Evolutionary conservation across 1,284 basidiomycete species (phyloP).

Genomic region (Ustilago shanxiensis): DNA sequence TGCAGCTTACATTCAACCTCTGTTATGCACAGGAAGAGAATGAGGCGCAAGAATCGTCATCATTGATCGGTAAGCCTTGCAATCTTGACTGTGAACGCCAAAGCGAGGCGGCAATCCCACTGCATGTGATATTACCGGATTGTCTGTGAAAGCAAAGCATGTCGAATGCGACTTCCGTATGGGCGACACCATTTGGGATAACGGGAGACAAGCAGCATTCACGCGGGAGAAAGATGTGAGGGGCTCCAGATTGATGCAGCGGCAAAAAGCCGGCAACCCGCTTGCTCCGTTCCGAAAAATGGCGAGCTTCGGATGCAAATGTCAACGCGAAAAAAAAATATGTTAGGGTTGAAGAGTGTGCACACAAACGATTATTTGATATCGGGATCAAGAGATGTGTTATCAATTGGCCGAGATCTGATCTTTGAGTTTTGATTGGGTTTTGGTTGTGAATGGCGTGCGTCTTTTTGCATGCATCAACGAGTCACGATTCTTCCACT

Average conservation of each 20-base stretch:
- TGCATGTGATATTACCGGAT: not conserved
- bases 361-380: not conserved
- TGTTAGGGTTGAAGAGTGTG: not conserved
- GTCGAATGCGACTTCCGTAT: no score
- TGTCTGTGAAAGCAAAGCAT: not conserved
- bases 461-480: not conserved
- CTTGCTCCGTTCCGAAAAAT: not conserved
- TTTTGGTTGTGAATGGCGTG: not conserved
- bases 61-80: not conserved
- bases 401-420: not conserved
- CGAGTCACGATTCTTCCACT: slow-evolving; percentile 2
- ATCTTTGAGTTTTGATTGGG: not conserved
- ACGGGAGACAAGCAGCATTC: no score
- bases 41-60: no score
- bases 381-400: not conserved
- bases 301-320: not conserved
- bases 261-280: not conserved
- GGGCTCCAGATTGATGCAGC: not conserved
- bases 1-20: no score
- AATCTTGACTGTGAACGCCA: not conserved
- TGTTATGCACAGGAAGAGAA: no score
- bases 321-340: no score
- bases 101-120: not conserved
- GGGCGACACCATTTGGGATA: no score
- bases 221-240: slow-evolving; percentile 1